phyloP scores from a whole-genome alignment of 345 rosid species.

The Passiflora organensis region DNA sequence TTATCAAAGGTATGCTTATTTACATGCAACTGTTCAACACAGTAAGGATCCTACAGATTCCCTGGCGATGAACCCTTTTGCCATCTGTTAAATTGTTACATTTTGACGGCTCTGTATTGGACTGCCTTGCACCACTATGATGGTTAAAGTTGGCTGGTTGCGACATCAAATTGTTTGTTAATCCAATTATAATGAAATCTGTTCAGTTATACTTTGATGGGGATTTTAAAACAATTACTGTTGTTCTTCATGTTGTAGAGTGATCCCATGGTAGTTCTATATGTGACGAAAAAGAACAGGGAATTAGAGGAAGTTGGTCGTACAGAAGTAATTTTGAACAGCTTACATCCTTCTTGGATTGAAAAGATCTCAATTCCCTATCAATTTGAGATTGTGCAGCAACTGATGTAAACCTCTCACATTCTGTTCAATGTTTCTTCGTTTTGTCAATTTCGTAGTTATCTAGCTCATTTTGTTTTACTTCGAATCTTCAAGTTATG shows the following conservation, averaged over 20 bases:
- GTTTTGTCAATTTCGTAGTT: neutral
- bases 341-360: slow-evolving; percentile 75
- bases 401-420: slow-evolving; percentile 48
- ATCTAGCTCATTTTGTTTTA: neutral
- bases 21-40: too few relatives aligned
- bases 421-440: neutral
- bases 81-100: neutral
- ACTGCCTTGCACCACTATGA: too few relatives aligned
- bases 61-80: too few relatives aligned
- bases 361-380: slow-evolving; percentile 53
- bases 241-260: slow-evolving; percentile 43
- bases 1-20: slow-evolving; percentile 54
- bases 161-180: too few relatives aligned
- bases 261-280: slow-evolving; percentile 75
- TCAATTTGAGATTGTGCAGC: slow-evolving; percentile 78
- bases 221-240: too few relatives aligned
- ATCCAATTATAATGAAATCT: too few relatives aligned
- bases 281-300: slow-evolving; percentile 54
- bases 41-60: neutral
- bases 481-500: slow-evolving; percentile 8
- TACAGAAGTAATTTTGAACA: slow-evolving; percentile 73
- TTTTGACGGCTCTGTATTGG: too few relatives aligned
- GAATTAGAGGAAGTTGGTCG: slow-evolving; percentile 75
- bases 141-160: too few relatives aligned
- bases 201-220: too few relatives aligned